These are phyloP conservation scores for Marasmius fiardii DNA, from an alignment of 1,284 basidiomycete genomes.

Conservation along the genomic window DNA sequence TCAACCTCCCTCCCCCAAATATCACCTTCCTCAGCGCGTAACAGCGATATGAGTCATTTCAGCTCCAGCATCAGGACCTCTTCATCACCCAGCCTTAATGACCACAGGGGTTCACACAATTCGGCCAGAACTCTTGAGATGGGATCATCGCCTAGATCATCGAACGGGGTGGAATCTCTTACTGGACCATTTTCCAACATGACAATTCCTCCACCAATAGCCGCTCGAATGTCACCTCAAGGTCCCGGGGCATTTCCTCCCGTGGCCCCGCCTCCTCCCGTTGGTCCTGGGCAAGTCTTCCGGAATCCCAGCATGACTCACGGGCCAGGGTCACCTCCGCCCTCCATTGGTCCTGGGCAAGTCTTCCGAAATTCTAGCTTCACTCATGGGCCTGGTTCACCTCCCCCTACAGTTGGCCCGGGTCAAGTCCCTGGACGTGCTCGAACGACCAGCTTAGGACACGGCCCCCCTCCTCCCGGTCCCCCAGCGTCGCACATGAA, in stretches of 20 bases:
- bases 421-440: constrained; percentile 36
- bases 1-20: constrained; percentile 10
- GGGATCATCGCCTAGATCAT: constrained; percentile 9
- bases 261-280: constrained; percentile 14
- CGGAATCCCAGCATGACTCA: neutral
- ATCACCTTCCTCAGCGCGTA: neutral
- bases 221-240: constrained; percentile 17
- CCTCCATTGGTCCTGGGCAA: constrained; percentile 8
- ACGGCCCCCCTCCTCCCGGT: constrained; percentile 5
- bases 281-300: neutral
- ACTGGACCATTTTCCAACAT: constrained; percentile 18
- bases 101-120: constrained; percentile 2
- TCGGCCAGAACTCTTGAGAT: constrained; percentile 2
- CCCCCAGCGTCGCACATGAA: neutral
- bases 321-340: neutral
- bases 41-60: neutral
- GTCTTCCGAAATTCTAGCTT: constrained; percentile 4
- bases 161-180: constrained; percentile 5
- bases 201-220: constrained; percentile 26
- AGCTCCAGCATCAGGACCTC: constrained; percentile 6
- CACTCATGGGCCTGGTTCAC: neutral
- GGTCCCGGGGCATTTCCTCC: neutral
- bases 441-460: constrained; percentile 38
- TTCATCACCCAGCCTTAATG: constrained; percentile 3
- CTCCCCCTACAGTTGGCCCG: constrained; percentile 8